Conservation (phyloP, 2,329 filamentous ascomycete species). For the Paraphaeosphaeria minitans region DNA sequence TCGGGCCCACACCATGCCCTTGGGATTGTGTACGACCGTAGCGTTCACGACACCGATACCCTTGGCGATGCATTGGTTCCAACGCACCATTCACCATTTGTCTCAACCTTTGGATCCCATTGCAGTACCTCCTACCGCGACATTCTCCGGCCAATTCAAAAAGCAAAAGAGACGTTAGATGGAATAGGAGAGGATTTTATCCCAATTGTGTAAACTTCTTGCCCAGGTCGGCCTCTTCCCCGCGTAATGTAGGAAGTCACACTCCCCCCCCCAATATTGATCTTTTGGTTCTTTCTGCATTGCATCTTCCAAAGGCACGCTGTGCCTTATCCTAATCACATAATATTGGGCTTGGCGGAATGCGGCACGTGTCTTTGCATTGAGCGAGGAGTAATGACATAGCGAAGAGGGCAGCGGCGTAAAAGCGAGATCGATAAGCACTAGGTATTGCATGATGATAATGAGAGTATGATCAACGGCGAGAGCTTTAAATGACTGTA, state of each 20-base stretch:
- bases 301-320: not conserved
- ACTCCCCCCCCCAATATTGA: not conserved
- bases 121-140: not conserved
- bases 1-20: not conserved
- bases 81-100: not conserved
- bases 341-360: not conserved
- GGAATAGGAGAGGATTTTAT: not conserved
- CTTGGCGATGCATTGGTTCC: not conserved
- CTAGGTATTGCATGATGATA: not conserved
- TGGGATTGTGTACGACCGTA: not conserved
- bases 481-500: not conserved
- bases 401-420: not conserved
- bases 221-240: not conserved
- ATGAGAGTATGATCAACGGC: not conserved
- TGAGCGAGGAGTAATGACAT: not conserved
- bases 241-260: not conserved
- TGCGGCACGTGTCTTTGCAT: not conserved
- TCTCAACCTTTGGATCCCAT: not conserved
- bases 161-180: not conserved
- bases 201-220: not conserved
- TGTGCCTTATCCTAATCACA: not conserved
- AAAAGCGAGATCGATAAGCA: not conserved
- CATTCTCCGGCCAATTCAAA: not conserved
- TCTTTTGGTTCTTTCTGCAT: not conserved
- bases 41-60: not conserved